Evolutionary conservation across 352 stramenopile species (phyloP).

Genomic region (Phytophthora cactorum): DNA sequence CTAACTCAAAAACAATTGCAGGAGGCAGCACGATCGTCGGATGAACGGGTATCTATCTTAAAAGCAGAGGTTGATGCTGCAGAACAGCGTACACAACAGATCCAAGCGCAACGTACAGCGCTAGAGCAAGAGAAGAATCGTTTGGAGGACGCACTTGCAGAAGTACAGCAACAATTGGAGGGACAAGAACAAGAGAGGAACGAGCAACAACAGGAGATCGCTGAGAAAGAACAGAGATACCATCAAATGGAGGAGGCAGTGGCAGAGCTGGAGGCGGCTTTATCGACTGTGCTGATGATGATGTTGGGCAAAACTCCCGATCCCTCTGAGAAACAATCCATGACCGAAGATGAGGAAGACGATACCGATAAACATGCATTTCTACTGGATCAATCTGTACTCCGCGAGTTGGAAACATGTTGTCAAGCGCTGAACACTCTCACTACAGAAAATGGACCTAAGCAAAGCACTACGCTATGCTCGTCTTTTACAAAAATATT

Average conservation of each 20-base stretch:
- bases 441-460: background rate
- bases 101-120: conserved; percentile 13
- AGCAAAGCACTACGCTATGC: conserved; percentile 9
- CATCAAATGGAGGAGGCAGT: conserved; percentile 35
- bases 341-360: background rate
- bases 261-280: conserved; percentile 46
- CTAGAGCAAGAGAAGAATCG: conserved; percentile 18
- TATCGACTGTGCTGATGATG: conserved; percentile 21
- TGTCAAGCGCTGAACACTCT: conserved; percentile 31
- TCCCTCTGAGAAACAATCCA: background rate
- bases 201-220: conserved; percentile 15
- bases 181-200: conserved; percentile 22
- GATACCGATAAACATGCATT: conserved; percentile 7
- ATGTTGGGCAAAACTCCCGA: conserved; percentile 7
- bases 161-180: conserved; percentile 28
- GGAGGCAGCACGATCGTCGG: conserved; percentile 20
- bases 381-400: conserved; percentile 19
- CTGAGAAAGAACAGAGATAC: conserved; percentile 24
- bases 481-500: conserved; percentile 23
- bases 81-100: conserved; percentile 11
- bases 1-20: conserved; percentile 12
- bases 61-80: conserved; percentile 11
- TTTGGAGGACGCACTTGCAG: conserved; percentile 29
- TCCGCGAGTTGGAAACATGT: conserved; percentile 26
- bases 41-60: conserved; percentile 12